A percentile compares a stretch with the other conserved stretches of the same genome.
These are phyloP conservation scores for Solanum aculeatissimum DNA, from an alignment of 305 asterid genomes.

Conservation along the genomic window DNA sequence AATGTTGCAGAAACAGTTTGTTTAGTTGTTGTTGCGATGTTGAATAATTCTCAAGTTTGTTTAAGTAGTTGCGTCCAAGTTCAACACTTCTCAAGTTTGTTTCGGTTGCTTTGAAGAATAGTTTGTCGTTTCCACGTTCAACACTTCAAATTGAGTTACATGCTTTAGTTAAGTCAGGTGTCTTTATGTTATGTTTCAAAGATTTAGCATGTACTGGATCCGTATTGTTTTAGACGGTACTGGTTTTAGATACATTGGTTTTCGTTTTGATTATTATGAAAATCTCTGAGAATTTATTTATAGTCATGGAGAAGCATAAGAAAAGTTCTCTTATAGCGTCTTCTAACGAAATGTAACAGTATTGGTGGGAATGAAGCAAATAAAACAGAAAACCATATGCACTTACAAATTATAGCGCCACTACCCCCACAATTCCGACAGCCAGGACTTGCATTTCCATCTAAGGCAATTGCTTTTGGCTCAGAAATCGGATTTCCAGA, in stretches of 20 bases:
- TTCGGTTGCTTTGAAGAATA: too few relatives aligned
- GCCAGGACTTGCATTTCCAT: conserved; percentile 48
- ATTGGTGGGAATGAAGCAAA: not conserved
- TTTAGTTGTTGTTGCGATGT: not conserved
- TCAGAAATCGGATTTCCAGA: conserved; percentile 27
- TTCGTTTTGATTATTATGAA: not conserved
- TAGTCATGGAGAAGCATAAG: not conserved
- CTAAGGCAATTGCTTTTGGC: conserved; percentile 45
- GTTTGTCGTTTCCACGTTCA: not conserved
- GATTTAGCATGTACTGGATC: not conserved
- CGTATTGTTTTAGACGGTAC: not conserved
- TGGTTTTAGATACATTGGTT: not conserved
- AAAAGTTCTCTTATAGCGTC: not conserved
- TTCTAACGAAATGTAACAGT: not conserved
- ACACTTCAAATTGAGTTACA: too few relatives aligned
- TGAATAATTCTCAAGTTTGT: not conserved
- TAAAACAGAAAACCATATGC: not conserved
- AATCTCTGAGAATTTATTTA: not conserved
- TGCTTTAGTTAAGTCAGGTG: not conserved
- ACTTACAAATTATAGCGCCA: conserved; percentile 92
- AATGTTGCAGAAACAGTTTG: not conserved
- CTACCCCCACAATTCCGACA: conserved; percentile 90
- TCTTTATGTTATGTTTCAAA: not conserved
- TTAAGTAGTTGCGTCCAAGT: not conserved
- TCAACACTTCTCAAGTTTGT: too few relatives aligned